Conservation (phyloP, 768 basidiomycete genomes). For the Tylopilus intermedius region DNA sequence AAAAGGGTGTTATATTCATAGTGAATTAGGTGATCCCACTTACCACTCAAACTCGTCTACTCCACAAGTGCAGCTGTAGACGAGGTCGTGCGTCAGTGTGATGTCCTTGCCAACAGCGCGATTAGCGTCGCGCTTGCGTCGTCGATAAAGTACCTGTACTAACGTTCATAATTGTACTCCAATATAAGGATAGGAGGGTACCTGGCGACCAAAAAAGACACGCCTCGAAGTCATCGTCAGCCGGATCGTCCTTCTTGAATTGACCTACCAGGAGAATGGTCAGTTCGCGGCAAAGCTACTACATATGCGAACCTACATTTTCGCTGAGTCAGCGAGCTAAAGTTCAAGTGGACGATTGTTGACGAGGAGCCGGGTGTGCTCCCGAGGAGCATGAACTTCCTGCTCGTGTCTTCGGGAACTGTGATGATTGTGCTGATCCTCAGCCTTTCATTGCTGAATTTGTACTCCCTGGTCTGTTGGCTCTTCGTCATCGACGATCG, state of each 20-base stretch:
- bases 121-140: constrained; percentile 70
- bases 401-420: constrained; percentile 84
- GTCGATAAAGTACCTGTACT: constrained; percentile 81
- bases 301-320: constrained; percentile 56
- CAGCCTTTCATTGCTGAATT: constrained; percentile 67
- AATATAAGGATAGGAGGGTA: constrained; percentile 26
- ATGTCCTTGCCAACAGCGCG: constrained; percentile 77
- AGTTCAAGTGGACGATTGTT: constrained; percentile 82
- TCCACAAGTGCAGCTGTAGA: constrained; percentile 70
- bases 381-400: constrained; percentile 86
- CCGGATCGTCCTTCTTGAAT: constrained; percentile 64
- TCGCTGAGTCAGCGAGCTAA: constrained; percentile 65
- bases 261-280: constrained; percentile 44
- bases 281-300: neutral
- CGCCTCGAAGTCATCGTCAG: constrained; percentile 85
- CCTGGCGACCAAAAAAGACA: constrained; percentile 94
- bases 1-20: neutral
- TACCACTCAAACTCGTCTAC: constrained; percentile 91
- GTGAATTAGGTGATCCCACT: constrained; percentile 17
- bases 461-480: constrained; percentile 87
- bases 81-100: constrained; percentile 49
- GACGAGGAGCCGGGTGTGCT: constrained; percentile 40
- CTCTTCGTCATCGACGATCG: constrained; percentile 94
- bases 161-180: neutral
- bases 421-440: constrained; percentile 77